phyloP scores from a whole-genome alignment of 2,329 filamentous ascomycete genomes.

The Clarireedia homoeocarpa region DNA sequence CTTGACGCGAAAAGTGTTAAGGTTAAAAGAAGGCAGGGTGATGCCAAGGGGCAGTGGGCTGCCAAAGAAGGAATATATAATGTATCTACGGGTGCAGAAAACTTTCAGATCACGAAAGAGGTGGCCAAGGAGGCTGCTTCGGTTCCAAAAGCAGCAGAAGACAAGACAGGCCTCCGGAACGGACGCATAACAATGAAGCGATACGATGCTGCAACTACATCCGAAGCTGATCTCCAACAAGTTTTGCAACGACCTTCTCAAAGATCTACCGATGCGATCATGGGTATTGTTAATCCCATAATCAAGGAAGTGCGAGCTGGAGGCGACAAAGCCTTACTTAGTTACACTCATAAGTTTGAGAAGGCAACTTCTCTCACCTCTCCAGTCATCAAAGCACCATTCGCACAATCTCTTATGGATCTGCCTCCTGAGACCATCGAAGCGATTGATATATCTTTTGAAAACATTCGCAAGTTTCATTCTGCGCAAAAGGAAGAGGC shows the following conservation, averaged over 20 bases:
- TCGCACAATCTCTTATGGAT: constrained; percentile 78
- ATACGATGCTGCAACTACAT: constrained; percentile 59
- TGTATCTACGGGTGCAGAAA: constrained; percentile 17
- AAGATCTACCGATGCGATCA: constrained; percentile 87
- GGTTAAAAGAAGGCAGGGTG: constrained; percentile 85
- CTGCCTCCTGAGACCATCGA: constrained; percentile 74
- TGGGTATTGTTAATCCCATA: constrained; percentile 85
- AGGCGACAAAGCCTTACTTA: constrained; percentile 81
- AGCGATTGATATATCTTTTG: constrained; percentile 89
- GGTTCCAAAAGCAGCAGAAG: constrained; percentile 42
- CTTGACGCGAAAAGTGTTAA: constrained; percentile 93
- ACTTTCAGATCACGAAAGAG: constrained; percentile 30
- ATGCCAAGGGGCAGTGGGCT: constrained; percentile 90
- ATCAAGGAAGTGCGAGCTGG: constrained; percentile 77
- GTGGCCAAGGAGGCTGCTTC: constrained; percentile 38
- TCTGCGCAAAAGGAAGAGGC: constrained; percentile 81
- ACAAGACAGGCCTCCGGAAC: constrained; percentile 40
- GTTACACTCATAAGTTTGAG: constrained; percentile 97
- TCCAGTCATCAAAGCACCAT: constrained; percentile 83
- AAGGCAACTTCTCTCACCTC: constrained; percentile 87
- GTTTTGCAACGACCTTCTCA: constrained; percentile 85
- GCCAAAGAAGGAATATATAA: constrained; percentile 65
- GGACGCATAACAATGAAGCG: constrained; percentile 76
- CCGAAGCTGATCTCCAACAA: constrained; percentile 57
- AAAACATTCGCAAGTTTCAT: constrained; percentile 94